phyloP scores from a whole-genome alignment of 2,329 filamentous ascomycete species.

The Monilinia laxa region DNA sequence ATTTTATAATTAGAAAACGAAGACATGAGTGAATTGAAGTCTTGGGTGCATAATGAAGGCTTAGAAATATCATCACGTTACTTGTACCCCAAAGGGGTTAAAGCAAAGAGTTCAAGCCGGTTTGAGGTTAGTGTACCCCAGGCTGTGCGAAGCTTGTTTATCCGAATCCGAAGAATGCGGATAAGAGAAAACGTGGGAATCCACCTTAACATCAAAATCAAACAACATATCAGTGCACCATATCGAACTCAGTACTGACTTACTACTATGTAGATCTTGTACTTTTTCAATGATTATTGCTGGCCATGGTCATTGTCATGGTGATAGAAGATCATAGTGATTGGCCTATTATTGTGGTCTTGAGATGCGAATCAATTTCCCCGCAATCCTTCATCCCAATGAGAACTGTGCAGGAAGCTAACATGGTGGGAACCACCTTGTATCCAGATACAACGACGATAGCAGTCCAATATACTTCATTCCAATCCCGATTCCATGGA shows the following conservation, averaged over 20 bases:
- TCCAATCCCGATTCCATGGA: not conserved
- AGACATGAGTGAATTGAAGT: not conserved
- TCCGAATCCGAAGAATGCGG: constrained; percentile 4
- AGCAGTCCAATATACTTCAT: not conserved
- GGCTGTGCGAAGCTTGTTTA: not conserved
- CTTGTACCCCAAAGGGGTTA: not conserved
- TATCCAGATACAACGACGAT: not conserved
- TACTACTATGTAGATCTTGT: too few species aligned
- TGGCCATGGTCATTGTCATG: too few species aligned
- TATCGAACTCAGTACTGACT: not conserved
- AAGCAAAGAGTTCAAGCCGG: not conserved
- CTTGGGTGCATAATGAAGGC: not conserved
- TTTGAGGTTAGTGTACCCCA: constrained; percentile 3
- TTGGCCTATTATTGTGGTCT: not conserved
- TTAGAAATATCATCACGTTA: not conserved
- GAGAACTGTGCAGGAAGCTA: not conserved
- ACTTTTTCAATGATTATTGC: not conserved
- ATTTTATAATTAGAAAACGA: too few species aligned
- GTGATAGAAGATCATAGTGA: not conserved
- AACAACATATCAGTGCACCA: not conserved
- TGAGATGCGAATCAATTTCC: not conserved
- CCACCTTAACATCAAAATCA: not conserved
- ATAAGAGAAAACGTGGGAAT: not conserved
- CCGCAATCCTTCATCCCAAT: not conserved
- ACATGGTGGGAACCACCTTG: not conserved